Evolutionary conservation across 495 filamentous ascomycete genomes (phyloP), one percentile per base, ranked within the genome.

Genomic region (Hyphodiscus hymeniophilus): DNA sequence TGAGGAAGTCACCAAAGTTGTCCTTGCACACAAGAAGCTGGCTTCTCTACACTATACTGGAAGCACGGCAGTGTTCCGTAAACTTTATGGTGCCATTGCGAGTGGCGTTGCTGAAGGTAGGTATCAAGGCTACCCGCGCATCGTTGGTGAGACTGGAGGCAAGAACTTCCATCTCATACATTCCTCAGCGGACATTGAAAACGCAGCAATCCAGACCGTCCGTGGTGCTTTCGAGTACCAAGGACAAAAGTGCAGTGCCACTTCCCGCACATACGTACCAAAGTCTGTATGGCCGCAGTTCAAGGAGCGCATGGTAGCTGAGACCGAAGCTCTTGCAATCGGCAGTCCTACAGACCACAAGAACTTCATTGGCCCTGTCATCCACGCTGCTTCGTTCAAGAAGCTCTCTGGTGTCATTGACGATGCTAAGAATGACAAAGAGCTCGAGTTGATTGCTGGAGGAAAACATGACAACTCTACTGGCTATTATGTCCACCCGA

Each of bases 111-210:
- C 75, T 3, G 77, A 82, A 52, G 81, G 76, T 38, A 71, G 68
- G 16, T 94, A 89, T 61, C 69, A 73, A 46, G 75, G 79, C 36
- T 94, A 88, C 66, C 87, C 87, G 12, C 78, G 87, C 50, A 79
- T 92, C 26, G 85, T 91, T 13, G 87, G 81, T 46, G 87, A 94
- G 71, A 92, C 88, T 2, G 85, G 86, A 48, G 88, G 88, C 51
- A 94, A 94, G 77, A 94, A 94, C 67, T 94, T 89, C 72, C 88
- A 91, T 66, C 69, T 94, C 32, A 63, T 94, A 36, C 87, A 94
- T 60, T 50, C 69, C 5, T 81, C 77, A 3, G 87, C 88, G 30
- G 84, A 92, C 52, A 57, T 89, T 38, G 63, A 75, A 28, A 91
- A 88, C 55, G 87, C 88, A 22, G 84, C 79, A 8, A 69, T 83